These are phyloP conservation scores for Aspergillus quadricinctus DNA, from an alignment of 2,329 filamentous ascomycete species.

Conservation along the genomic window DNA sequence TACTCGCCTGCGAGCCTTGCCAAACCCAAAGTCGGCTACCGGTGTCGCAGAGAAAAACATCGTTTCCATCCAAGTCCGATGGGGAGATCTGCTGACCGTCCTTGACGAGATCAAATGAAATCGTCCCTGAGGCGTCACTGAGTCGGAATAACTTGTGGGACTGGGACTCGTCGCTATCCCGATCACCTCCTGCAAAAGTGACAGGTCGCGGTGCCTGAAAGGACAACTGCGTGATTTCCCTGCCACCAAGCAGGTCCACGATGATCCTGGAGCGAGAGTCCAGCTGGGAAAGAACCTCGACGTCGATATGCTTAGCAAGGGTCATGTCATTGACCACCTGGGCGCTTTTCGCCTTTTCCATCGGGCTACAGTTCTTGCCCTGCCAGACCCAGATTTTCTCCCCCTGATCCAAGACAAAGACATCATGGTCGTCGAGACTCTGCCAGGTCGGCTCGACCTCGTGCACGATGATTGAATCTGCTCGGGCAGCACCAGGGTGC, in stretches of 20 bases:
- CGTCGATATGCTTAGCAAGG: conserved; percentile 58
- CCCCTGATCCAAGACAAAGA: conserved; percentile 60
- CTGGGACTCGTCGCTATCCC: conserved; percentile 11
- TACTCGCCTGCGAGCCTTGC: conserved; percentile 58
- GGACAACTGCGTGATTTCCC: conserved; percentile 36
- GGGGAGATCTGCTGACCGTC: conserved; percentile 46
- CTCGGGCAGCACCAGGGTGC: conserved; percentile 46
- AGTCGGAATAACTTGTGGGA: conserved; percentile 56
- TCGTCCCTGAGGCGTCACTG: conserved; percentile 56
- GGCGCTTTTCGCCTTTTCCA: conserved; percentile 66
- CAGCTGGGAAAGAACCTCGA: conserved; percentile 60
- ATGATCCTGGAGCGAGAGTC: conserved; percentile 50
- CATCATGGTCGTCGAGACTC: conserved; percentile 63
- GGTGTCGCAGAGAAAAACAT: conserved; percentile 60
- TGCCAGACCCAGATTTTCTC: conserved; percentile 69
- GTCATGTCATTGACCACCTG: conserved; percentile 58
- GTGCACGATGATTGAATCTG: conserved; percentile 54
- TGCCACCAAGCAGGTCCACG: conserved; percentile 53
- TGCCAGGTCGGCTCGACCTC: conserved; percentile 60
- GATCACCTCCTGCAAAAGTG: conserved; percentile 26
- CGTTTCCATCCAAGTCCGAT: conserved; percentile 53
- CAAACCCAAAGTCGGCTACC: conserved; percentile 62
- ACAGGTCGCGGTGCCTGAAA: conserved; percentile 42
- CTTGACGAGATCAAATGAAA: conserved; percentile 57
- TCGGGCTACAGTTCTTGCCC: conserved; percentile 59